These are phyloP conservation scores for Solanum appendiculatum DNA, from an alignment of 257 asterid genomes.

Conservation along the genomic window DNA sequence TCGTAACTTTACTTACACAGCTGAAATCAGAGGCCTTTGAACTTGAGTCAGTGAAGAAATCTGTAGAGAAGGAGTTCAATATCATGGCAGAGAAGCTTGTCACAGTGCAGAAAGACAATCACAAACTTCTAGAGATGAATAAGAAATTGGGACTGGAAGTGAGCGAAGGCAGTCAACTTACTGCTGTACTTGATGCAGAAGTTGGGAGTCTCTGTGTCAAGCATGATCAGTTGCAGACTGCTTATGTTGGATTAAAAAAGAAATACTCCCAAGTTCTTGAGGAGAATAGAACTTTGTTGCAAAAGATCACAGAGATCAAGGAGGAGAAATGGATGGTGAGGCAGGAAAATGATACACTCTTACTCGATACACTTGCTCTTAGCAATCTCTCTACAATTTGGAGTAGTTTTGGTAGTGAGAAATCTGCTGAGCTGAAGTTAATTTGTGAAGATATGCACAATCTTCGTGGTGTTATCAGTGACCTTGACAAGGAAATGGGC, in stretches of 20 bases:
- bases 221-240: constrained; percentile 38
- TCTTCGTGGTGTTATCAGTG: constrained; percentile 30
- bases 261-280: constrained; percentile 33
- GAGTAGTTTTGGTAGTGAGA: constrained; percentile 39
- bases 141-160: constrained; percentile 36
- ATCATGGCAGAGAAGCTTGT: constrained; percentile 42
- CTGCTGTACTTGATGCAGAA: constrained; percentile 35
- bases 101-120: constrained; percentile 37
- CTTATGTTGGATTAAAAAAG: constrained; percentile 35
- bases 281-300: constrained; percentile 44
- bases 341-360: constrained; percentile 39
- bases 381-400: constrained; percentile 34
- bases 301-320: constrained; percentile 39
- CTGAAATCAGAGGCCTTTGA: constrained; percentile 57
- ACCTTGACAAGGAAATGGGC: constrained; percentile 38
- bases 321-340: constrained; percentile 46
- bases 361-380: constrained; percentile 44
- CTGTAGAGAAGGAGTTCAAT: constrained; percentile 41
- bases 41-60: constrained; percentile 46
- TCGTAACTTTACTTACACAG: constrained; percentile 57
- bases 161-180: constrained; percentile 26
- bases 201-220: constrained; percentile 30
- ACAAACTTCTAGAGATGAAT: constrained; percentile 47
- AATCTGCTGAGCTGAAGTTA: constrained; percentile 31
- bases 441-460: constrained; percentile 39